Evolutionary conservation across 2,329 filamentous ascomycete genomes (phyloP), one percentile per base, ranked within the genome.

Genomic region (Trichoderma polysporum): DNA sequence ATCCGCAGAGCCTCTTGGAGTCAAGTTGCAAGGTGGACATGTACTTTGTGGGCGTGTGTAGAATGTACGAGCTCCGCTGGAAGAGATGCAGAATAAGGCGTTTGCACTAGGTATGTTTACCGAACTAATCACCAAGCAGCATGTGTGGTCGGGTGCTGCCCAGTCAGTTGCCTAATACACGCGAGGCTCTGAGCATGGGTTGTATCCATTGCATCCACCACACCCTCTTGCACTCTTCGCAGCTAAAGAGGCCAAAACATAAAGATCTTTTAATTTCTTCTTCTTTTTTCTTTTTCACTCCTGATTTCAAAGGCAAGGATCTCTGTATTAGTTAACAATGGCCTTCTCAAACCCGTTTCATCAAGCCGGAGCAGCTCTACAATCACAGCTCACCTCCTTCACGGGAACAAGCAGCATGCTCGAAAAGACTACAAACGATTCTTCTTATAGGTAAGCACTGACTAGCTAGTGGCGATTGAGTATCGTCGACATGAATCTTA

Each of bases 161-260:
- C 57, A 60, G 52, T 6, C 22, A n/a, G 27, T 47, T 60, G 57
- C 57, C 57, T 45, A 45, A 37, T 29, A 62, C 27, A 33, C 35
- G 49, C 59, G 35, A 63, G 59, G 59, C 59, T 63, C 59, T 35
- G 45, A 33, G 22, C 58, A 61, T 52, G 59, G 59, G 49, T 63
- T 53, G 45, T 49, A 6, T 49, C 12, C 27, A 33, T n/a, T 25
- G 27, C 33, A 62, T 25, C 15, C 47, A 53, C 50, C n/a, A 19
- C n/a, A 7, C 29, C 47, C 59, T 52, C 22, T 6, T 15, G 19
- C 13, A 25, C 37, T 54, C 27, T 27, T 53, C 37, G 25, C 57
- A 60, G 57, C 57, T 12, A 27, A 35, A 31, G 7, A 7, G 13
- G 6, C 25, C 15, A 17, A 17, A 8, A 19, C 13, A 35, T 13